Evolutionary conservation across 495 filamentous ascomycete genomes (phyloP).

Genomic region (Immersiella caudata): DNA sequence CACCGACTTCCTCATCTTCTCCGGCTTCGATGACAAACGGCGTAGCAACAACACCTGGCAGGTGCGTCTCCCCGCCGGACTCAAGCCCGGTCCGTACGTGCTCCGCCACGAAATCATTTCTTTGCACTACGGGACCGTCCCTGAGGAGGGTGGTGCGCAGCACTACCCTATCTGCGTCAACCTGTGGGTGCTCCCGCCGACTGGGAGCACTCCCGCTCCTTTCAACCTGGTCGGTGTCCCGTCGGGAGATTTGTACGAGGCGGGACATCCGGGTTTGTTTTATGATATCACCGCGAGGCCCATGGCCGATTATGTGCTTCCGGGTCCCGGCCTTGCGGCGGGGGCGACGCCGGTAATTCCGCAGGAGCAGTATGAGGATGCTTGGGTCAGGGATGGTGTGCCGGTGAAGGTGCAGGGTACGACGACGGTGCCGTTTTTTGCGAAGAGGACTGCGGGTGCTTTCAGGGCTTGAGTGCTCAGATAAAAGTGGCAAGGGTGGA

Average conservation of each 20-base stretch:
- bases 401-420: slow-evolving; percentile 28
- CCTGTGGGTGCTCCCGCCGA: slow-evolving; percentile 33
- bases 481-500: no score
- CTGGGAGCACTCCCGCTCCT: slow-evolving; percentile 36
- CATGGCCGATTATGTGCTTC: slow-evolving; percentile 53
- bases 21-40: slow-evolving; percentile 52
- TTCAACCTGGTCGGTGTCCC: slow-evolving; percentile 40
- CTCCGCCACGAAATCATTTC: slow-evolving; percentile 74
- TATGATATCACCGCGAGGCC: slow-evolving; percentile 45
- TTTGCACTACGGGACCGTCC: slow-evolving; percentile 61
- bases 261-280: slow-evolving; percentile 38
- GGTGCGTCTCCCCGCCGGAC: slow-evolving; percentile 61
- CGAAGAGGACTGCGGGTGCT: background rate
- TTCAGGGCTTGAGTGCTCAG: background rate
- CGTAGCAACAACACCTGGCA: slow-evolving; percentile 66
- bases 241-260: slow-evolving; percentile 37
- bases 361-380: background rate
- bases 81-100: slow-evolving; percentile 68
- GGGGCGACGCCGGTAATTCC: slow-evolving; percentile 35
- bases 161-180: slow-evolving; percentile 74
- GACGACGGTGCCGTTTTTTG: slow-evolving; percentile 22
- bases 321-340: slow-evolving; percentile 50
- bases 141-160: slow-evolving; percentile 60
- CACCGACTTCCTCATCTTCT: slow-evolving; percentile 33
- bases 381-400: slow-evolving; percentile 23